phyloP scores from a whole-genome alignment of 2,329 filamentous ascomycete species.

The Trichoderma simmonsii region DNA sequence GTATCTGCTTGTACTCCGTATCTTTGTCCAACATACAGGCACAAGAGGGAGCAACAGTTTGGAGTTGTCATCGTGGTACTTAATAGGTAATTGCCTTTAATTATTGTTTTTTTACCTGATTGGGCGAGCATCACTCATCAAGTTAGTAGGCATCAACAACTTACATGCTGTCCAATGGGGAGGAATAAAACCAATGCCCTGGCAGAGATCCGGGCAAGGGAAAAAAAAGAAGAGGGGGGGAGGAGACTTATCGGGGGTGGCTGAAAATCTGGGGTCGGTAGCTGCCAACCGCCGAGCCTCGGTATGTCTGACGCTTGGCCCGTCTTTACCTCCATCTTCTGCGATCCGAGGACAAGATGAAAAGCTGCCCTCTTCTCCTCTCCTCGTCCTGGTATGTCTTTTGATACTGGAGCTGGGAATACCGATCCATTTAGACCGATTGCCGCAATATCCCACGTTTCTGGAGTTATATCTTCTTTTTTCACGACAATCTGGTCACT shows the following conservation, averaged over 20 bases:
- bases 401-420: background rate
- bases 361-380: background rate
- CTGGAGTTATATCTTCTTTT: background rate
- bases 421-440: background rate
- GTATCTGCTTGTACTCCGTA: background rate
- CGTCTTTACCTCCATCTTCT: background rate
- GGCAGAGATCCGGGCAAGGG: background rate
- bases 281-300: slow-evolving; percentile 11
- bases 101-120: background rate
- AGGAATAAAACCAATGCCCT: background rate
- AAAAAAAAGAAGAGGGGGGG: background rate
- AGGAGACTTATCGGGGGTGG: background rate
- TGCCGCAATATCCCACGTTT: background rate
- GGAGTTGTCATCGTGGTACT: background rate
- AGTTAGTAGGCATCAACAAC: background rate
- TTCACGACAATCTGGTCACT: background rate
- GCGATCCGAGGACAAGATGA: background rate
- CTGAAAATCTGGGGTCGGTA: slow-evolving; percentile 10
- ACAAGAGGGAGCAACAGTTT: background rate
- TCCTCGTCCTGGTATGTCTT: background rate
- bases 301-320: slow-evolving; percentile 8
- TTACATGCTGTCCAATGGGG: slow-evolving; percentile 14
- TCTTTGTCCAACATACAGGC: background rate
- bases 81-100: too few relatives aligned
- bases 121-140: background rate